These are phyloP conservation scores for Euphorbia tirucalli DNA, from an alignment of 345 rosid genomes.

Conservation along the genomic window DNA sequence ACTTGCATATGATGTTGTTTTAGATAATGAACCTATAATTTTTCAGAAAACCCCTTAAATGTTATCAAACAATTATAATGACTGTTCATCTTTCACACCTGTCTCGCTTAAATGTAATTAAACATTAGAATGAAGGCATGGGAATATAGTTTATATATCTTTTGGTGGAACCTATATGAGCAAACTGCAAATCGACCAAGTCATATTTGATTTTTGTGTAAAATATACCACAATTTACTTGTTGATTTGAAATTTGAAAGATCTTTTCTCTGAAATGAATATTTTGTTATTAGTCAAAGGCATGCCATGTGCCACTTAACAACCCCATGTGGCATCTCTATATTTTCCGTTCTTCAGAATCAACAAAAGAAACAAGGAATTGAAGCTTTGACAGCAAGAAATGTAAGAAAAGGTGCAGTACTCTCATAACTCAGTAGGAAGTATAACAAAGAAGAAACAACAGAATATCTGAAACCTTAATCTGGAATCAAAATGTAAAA, in stretches of 20 bases:
- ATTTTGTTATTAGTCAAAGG: neutral
- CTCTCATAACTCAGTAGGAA: neutral
- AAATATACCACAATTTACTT: neutral
- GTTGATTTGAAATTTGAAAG: neutral
- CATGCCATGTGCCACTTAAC: neutral
- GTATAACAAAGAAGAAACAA: neutral
- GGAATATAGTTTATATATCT: neutral
- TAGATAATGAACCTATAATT: neutral
- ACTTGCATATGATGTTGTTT: neutral
- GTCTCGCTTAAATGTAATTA: neutral
- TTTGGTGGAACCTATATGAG: neutral
- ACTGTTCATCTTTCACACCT: too few species aligned
- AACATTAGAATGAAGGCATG: neutral
- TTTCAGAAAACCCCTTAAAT: neutral
- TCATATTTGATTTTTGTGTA: neutral
- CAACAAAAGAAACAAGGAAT: neutral
- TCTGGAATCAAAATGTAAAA: conserved; percentile 12
- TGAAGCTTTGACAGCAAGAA: neutral
- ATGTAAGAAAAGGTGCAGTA: neutral
- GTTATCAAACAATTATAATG: too few species aligned
- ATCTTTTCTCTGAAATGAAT: neutral
- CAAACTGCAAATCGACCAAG: neutral
- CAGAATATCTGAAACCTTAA: neutral
- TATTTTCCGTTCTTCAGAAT: neutral
- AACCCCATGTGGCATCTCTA: neutral